Base-by-base conservation (phyloP, 441 rosid species). In the Euphorbia neoarborescens region DNA sequence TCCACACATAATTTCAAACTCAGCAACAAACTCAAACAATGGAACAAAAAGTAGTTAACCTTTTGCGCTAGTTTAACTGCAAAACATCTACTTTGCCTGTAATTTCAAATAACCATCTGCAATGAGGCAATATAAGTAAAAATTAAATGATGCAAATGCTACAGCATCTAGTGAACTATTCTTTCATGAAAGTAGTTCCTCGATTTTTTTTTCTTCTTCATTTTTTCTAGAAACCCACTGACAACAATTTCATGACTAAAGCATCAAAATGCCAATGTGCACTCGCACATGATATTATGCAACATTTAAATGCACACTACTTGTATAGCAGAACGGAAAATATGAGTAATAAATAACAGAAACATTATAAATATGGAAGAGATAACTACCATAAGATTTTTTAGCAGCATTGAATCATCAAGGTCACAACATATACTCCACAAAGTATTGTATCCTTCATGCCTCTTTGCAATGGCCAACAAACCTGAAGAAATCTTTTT, bases 391-490 rank as follows among this genome's bases (percentile, higher is more conserved):
- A 94, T 90, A 44, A 91, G 90, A 76, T 76, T 87, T 80, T 77
- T 84, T 27, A 95, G 92, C 60, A 92, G 84, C 30, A 71, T 82
- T n/a, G 87, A 77, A 82, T 95, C 97, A 70, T 88, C 85, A 70
- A 92, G 89, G 79, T 90, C 96, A 78, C 87, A 88, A 73, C 96
- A 92, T 77, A 94, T 83, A 79, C 69, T 81, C 98, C 97, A 94
- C 87, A 92, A 81, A 20, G 90, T 84, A 62, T 78, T 84, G 78
- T 94, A 90, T 67, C 88, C 90, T 71, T 86, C 97, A 80, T 95
- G 94, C 75, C 84, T 83, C 82, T 89, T 92, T 59, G 96, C 93
- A 60, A 86, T 72, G 67, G 86, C 74, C 66, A 90, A 76, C 91
- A 95, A 86, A 78, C 79, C 81, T 63, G 89, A 81, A 62, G 90